Evolutionary conservation across 1,284 basidiomycete genomes (phyloP), one percentile per base, ranked within the genome.

Genomic region (Peniophora sp.): DNA sequence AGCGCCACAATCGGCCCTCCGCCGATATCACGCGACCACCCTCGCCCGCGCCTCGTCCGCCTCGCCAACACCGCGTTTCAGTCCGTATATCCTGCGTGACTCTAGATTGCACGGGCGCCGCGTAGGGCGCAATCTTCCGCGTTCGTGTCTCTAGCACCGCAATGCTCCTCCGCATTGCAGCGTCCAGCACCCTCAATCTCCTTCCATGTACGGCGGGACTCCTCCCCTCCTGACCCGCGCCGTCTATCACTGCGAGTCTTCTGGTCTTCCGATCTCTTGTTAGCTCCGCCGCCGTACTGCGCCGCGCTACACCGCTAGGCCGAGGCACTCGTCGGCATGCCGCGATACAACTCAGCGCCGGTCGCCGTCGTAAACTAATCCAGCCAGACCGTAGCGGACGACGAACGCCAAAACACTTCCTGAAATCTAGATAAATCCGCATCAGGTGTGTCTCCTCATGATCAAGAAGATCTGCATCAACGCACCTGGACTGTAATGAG

Each of bases 351-450:
- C 27, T 46, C 17, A 92, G 64, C 90, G 73, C 63, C 91, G 75
- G 69, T 93, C 90, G 6, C 90, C 91, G 61, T 95, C 92, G 62
- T 95, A 97, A 43, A 96, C 78, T 50, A 94, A 72, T 47, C 86
- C 81, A 5, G 91, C 90, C 15, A 94, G 73, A 5, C 92, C 92
- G 62, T 97, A 97, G 58, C 94, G 76, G 34, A 96, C 78, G 24
- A 77, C 71, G 63, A 96, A 96, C 6, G 90, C 93, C 5, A 89
- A 52, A 3, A 79, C 63, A 63, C 88, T 95, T 47, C 91, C 87
- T 8, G 72, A 65, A 35, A 86, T 65, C 83, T 89, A 51, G 11
- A 49, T 3, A 12, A 51, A 51, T 43, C 24, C n/a, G 20, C 42
- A 39, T 12, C 42, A 39, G 47, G 22, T 32, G 12, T 12, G n/a